Conservation (phyloP, 179 eudicot genomes). For the Spinacia oleracea region DNA sequence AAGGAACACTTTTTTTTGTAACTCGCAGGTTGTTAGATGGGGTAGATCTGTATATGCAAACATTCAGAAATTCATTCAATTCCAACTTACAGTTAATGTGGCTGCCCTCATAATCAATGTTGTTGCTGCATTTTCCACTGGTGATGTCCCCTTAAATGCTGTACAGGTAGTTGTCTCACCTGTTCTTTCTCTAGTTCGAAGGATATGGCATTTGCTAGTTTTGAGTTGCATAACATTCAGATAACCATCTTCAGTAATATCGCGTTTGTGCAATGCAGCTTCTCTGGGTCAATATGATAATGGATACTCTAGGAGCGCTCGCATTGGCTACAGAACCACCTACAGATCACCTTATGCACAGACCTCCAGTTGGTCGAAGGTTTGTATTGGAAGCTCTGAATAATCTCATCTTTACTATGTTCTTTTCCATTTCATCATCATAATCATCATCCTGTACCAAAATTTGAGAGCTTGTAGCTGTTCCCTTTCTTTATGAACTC, state of each 20-base stretch:
- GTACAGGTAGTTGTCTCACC: slow-evolving; percentile 51
- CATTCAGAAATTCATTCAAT: slow-evolving; percentile 73
- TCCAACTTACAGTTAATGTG: slow-evolving; percentile 66
- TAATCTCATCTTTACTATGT: no score
- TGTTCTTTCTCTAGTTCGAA: slow-evolving; percentile 9
- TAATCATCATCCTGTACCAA: no score
- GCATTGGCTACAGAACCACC: slow-evolving; percentile 98
- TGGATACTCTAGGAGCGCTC: slow-evolving; percentile 98
- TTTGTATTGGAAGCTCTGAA: slow-evolving; percentile 32
- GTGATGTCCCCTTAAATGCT: slow-evolving; percentile 82
- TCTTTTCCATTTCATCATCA: no score
- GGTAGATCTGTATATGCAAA: slow-evolving; percentile 73
- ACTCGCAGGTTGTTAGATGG: slow-evolving; percentile 53
- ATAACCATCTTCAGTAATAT: slow-evolving; percentile 17
- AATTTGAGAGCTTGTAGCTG: no score
- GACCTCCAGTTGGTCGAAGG: slow-evolving; percentile 96
- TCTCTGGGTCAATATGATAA: slow-evolving; percentile 91
- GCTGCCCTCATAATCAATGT: slow-evolving; percentile 83
- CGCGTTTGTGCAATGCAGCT: slow-evolving; percentile 46
- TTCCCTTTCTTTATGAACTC: no score
- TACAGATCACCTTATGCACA: slow-evolving; percentile 79
- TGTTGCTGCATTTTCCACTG: slow-evolving; percentile 85
- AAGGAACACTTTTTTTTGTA: slow-evolving; percentile 26
- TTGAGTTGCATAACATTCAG: neutral
- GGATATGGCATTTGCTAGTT: neutral